A percentile compares a stretch with the other conserved stretches of the same genome.
These are phyloP conservation scores for Tetrapisispora phaffii DNA, from an alignment of 805 yeast genomes.

Conservation along the genomic window DNA sequence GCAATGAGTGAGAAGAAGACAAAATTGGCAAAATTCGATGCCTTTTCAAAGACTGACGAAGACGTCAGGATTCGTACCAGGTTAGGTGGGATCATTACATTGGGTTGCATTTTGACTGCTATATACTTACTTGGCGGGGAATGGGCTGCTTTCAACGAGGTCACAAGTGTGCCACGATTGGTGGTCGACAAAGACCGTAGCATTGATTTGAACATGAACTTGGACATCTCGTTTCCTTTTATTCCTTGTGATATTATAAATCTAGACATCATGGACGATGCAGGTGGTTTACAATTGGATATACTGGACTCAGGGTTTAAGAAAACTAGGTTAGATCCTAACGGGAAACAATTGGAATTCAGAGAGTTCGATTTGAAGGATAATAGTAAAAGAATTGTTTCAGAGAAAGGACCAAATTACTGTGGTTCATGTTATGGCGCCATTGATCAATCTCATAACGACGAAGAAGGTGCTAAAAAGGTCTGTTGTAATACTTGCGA, in stretches of 20 bases:
- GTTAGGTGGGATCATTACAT: constrained; percentile 81
- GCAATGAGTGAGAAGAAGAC: constrained; percentile 3
- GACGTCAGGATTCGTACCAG: constrained; percentile 84
- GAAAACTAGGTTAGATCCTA: constrained; percentile 48
- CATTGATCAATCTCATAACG: constrained; percentile 49
- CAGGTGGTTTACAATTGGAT: constrained; percentile 76
- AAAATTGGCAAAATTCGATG: constrained; percentile 53
- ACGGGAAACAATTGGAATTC: constrained; percentile 37
- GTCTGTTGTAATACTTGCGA: constrained; percentile 81
- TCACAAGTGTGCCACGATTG: constrained; percentile 68
- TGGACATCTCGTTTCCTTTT: constrained; percentile 75
- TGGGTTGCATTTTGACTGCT: constrained; percentile 55
- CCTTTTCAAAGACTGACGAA: constrained; percentile 86
- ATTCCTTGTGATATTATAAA: constrained; percentile 77
- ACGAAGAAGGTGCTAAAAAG: constrained; percentile 47
- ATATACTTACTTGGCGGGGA: constrained; percentile 59
- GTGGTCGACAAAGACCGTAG: constrained; percentile 80
- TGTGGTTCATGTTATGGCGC: constrained; percentile 95
- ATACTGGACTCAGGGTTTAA: constrained; percentile 59
- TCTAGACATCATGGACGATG: constrained; percentile 78
- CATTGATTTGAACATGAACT: constrained; percentile 60
- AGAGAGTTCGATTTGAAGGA: constrained; percentile 34
- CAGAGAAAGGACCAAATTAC: constrained; percentile 39
- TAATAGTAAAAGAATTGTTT: constrained; percentile 23
- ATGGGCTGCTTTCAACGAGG: constrained; percentile 58